Conservation (phyloP, 2,329 filamentous ascomycete genomes). For the Fusarium nanum region DNA sequence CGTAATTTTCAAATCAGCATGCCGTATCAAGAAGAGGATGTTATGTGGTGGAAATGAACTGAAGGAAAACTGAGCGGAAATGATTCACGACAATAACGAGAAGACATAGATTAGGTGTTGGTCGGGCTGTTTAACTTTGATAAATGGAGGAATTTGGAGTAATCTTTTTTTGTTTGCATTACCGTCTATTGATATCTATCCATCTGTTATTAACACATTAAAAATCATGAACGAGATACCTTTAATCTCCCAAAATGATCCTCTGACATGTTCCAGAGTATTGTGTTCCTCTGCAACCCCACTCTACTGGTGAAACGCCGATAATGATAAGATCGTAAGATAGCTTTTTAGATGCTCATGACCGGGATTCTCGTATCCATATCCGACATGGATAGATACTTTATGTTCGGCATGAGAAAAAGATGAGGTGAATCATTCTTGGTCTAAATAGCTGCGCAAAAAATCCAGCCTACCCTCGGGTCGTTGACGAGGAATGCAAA, state of each 20-base stretch:
- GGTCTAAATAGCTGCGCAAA: conserved; percentile 22
- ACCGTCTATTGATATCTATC: conserved; percentile 15
- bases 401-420: conserved; percentile 25
- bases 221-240: not conserved
- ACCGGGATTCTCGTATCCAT: not conserved
- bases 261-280: conserved; percentile 22
- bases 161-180: not conserved
- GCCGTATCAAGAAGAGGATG: conserved; percentile 35
- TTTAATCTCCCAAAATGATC: not conserved
- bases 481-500: conserved; percentile 24
- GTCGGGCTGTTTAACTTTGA: not conserved
- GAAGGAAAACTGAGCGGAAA: conserved; percentile 6
- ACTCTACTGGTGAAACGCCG: conserved; percentile 42
- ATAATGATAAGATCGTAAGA: conserved; percentile 13
- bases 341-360: conserved; percentile 1
- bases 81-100: conserved; percentile 10
- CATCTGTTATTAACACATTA: conserved; percentile 27
- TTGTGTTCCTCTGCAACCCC: conserved; percentile 19
- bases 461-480: conserved; percentile 27
- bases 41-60: conserved; percentile 39
- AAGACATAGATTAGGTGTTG: not conserved
- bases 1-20: conserved; percentile 43
- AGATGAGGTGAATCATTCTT: conserved; percentile 24
- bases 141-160: conserved; percentile 9
- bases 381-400: not conserved